phyloP scores from a whole-genome alignment of 1,284 basidiomycete genomes.

The Ustilago sp. region DNA sequence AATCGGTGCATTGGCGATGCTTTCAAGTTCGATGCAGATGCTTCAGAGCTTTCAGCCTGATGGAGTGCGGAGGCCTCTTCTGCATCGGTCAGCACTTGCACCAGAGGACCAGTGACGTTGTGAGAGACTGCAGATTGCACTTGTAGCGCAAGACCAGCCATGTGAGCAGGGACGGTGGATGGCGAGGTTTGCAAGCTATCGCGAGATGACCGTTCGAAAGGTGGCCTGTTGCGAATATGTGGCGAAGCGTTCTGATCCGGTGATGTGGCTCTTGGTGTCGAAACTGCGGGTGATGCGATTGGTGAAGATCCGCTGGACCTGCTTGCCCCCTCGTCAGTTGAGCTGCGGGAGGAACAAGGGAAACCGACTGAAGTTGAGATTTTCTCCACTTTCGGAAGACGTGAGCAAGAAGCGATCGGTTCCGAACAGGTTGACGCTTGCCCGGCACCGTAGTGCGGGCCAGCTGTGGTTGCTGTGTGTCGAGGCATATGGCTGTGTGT shows the following conservation, averaged over 20 bases:
- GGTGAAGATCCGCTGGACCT: slow-evolving; percentile 29
- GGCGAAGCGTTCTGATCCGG: slow-evolving; percentile 15
- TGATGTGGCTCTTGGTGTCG: slow-evolving; percentile 40
- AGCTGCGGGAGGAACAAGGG: slow-evolving; percentile 25
- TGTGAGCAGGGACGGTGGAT: slow-evolving; percentile 25
- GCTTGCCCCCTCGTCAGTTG: slow-evolving; percentile 13
- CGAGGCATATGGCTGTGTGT: neutral
- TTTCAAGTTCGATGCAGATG: slow-evolving; percentile 1
- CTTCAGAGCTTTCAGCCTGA: slow-evolving; percentile 1
- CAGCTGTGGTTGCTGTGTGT: neutral
- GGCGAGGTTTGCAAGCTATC: slow-evolving; percentile 17
- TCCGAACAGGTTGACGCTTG: slow-evolving; percentile 6
- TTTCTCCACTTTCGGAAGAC: slow-evolving; percentile 20
- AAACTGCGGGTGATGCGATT: slow-evolving; percentile 32
- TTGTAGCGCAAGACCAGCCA: slow-evolving; percentile 39
- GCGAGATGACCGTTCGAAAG: slow-evolving; percentile 12
- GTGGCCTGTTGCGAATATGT: slow-evolving; percentile 9
- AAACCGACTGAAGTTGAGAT: slow-evolving; percentile 26
- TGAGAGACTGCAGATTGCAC: slow-evolving; percentile 47
- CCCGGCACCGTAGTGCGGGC: slow-evolving; percentile 1
- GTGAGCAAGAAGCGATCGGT: slow-evolving; percentile 8
- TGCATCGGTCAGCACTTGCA: slow-evolving; percentile 41
- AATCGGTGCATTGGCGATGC: slow-evolving; percentile 10
- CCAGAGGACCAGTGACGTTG: slow-evolving; percentile 45
- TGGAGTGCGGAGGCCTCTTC: slow-evolving; percentile 29